Percentiles rank a stretch among this genome's conserved stretches.
These are phyloP conservation scores for Penicillium sp. DNA, from an alignment of 2,329 filamentous ascomycete genomes.

Conservation along the genomic window DNA sequence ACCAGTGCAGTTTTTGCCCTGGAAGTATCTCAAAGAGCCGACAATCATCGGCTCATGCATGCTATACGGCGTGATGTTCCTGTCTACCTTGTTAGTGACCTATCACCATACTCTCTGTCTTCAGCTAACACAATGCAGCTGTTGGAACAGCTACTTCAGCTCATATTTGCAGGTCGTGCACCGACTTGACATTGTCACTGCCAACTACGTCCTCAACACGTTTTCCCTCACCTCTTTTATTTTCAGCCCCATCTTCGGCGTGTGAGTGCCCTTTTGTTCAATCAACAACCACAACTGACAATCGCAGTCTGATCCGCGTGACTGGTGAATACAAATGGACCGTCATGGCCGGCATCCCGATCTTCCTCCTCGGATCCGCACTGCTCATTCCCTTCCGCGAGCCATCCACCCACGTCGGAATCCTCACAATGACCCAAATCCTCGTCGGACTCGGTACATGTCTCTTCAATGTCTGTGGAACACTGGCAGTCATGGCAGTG, in stretches of 20 bases:
- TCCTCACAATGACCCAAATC: slow-evolving; percentile 10
- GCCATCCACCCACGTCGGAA: slow-evolving; percentile 6
- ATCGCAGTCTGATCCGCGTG: not conserved
- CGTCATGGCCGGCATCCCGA: slow-evolving; percentile 5
- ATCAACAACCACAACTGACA: not conserved
- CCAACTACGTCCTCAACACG: slow-evolving; percentile 9
- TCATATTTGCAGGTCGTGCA: slow-evolving; percentile 12
- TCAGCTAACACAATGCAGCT: not conserved
- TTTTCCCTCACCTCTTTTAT: slow-evolving; percentile 9
- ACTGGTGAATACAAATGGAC: slow-evolving; percentile 15
- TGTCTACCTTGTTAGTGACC: slow-evolving; percentile 4
- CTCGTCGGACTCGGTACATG: slow-evolving; percentile 9
- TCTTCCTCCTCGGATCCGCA: slow-evolving; percentile 10
- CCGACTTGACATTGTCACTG: slow-evolving; percentile 6
- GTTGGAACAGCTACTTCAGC: slow-evolving; percentile 10
- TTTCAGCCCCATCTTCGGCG: slow-evolving; percentile 10
- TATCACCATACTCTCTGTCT: not conserved
- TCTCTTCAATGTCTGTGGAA: slow-evolving; percentile 6
- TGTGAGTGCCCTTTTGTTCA: not conserved
- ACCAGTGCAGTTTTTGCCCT: slow-evolving; percentile 9
- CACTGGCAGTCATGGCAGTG: slow-evolving; percentile 9
- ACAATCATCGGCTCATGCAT: slow-evolving; percentile 12
- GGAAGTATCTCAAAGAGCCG: slow-evolving; percentile 10
- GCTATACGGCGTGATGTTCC: slow-evolving; percentile 11
- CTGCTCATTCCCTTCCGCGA: slow-evolving; percentile 8